Percentiles rank a stretch among this genome's conserved stretches.
These are phyloP conservation scores for Fonsecaea multimorphosa DNA, from an alignment of 2,329 filamentous ascomycete genomes.

Conservation along the genomic window DNA sequence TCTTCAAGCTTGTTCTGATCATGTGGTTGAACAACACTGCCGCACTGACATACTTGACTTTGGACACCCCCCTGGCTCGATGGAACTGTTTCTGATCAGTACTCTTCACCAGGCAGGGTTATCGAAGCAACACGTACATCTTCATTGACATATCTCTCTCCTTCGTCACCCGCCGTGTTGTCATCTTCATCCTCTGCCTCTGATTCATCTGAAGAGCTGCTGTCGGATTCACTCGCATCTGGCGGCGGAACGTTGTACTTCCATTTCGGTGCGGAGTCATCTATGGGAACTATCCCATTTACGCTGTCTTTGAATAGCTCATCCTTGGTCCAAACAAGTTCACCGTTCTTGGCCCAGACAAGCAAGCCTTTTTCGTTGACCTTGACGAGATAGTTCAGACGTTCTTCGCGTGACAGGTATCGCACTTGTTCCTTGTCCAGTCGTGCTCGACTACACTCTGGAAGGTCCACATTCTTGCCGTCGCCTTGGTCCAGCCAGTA, in stretches of 20 bases:
- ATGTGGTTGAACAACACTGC: constrained; percentile 79
- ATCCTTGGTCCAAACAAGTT: constrained; percentile 75
- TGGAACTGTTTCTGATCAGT: constrained; percentile 51
- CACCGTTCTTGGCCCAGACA: constrained; percentile 85
- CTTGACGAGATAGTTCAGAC: constrained; percentile 78
- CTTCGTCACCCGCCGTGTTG: constrained; percentile 49
- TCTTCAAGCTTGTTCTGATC: constrained; percentile 73
- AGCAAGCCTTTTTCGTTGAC: constrained; percentile 76
- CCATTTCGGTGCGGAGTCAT: constrained; percentile 66
- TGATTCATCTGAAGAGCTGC: constrained; percentile 40
- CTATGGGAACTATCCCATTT: constrained; percentile 70
- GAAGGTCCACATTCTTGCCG: constrained; percentile 72
- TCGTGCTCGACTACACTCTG: constrained; percentile 73
- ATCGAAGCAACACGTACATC: constrained; percentile 42
- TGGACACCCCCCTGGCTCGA: constrained; percentile 65
- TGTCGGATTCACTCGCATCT: constrained; percentile 22
- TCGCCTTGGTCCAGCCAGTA: constrained; percentile 89
- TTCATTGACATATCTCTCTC: constrained; percentile 70
- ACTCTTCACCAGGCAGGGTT: background rate
- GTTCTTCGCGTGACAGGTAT: constrained; percentile 82
- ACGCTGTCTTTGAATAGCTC: constrained; percentile 63
- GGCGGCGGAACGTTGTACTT: constrained; percentile 44
- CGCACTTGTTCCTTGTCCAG: constrained; percentile 80
- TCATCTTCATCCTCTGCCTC: constrained; percentile 32
- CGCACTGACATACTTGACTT: constrained; percentile 70